Conservation (phyloP, 768 basidiomycete species). For the Tricholoma furcatifolium region DNA sequence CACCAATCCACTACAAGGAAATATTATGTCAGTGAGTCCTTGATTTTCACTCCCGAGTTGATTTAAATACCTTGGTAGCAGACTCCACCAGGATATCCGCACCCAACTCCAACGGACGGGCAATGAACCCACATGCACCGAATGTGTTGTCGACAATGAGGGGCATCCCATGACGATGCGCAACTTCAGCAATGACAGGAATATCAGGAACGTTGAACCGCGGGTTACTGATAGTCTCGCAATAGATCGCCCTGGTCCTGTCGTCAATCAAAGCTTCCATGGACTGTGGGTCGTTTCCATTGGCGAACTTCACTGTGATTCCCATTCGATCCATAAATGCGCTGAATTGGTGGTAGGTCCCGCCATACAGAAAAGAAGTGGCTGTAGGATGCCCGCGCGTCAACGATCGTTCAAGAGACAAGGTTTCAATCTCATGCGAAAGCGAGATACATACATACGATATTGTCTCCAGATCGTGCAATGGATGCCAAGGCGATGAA, state of each 20-base stretch:
- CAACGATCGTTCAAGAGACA: too few species aligned
- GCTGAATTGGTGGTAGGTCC: constrained; percentile 59
- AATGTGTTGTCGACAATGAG: constrained; percentile 68
- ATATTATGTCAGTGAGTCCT: constrained; percentile 35
- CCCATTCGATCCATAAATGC: constrained; percentile 41
- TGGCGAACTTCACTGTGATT: constrained; percentile 53
- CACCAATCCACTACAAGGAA: constrained; percentile 67
- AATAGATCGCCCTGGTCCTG: constrained; percentile 55
- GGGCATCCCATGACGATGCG: constrained; percentile 58
- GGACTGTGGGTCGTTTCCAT: constrained; percentile 42
- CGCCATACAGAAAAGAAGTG: constrained; percentile 25
- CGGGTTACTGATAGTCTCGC: constrained; percentile 65
- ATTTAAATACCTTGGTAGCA: constrained; percentile 1
- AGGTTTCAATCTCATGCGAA: not conserved
- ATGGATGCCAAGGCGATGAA: constrained; percentile 57
- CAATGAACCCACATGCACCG: constrained; percentile 52
- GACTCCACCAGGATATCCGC: constrained; percentile 35
- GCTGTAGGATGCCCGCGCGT: not conserved
- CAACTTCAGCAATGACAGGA: constrained; percentile 59
- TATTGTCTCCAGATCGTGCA: constrained; percentile 59
- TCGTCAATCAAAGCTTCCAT: constrained; percentile 55
- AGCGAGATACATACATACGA: constrained; percentile 49
- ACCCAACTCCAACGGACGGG: constrained; percentile 23
- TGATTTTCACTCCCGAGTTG: constrained; percentile 24
- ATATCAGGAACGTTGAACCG: constrained; percentile 52